Conservation (phyloP, 768 basidiomycete species). For the Macrolepiota fuliginosa region DNA sequence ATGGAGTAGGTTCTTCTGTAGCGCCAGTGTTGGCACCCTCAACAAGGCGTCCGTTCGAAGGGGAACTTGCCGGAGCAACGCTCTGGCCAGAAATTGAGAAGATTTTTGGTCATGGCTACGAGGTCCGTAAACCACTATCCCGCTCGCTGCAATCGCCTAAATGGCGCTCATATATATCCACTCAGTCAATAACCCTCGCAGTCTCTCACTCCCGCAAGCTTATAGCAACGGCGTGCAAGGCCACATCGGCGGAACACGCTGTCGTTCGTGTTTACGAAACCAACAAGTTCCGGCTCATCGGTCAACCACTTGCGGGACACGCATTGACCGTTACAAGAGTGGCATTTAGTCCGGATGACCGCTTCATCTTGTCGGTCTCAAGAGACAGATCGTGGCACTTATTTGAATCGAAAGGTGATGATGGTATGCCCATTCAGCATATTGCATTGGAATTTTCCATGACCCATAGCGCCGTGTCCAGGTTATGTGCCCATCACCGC, state of each 20-base stretch:
- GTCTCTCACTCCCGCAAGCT: slow-evolving; percentile 67
- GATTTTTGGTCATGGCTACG: slow-evolving; percentile 96
- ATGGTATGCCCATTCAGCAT: slow-evolving; percentile 30
- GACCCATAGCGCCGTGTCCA: slow-evolving; percentile 18
- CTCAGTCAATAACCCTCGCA: slow-evolving; percentile 78
- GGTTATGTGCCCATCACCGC: slow-evolving; percentile 64
- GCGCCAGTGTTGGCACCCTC: slow-evolving; percentile 23
- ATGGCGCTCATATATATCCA: not conserved
- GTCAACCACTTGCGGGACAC: slow-evolving; percentile 79
- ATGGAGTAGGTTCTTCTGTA: slow-evolving; percentile 16
- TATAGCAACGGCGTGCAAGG: slow-evolving; percentile 89
- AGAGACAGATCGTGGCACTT: slow-evolving; percentile 92
- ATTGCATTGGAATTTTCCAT: not conserved
- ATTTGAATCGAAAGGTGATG: slow-evolving; percentile 48
- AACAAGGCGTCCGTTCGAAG: slow-evolving; percentile 75
- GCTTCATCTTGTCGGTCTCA: slow-evolving; percentile 77
- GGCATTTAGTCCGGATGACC: slow-evolving; percentile 85
- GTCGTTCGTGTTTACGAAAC: slow-evolving; percentile 82
- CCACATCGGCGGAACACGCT: slow-evolving; percentile 86
- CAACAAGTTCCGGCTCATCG: slow-evolving; percentile 64
- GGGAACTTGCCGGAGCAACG: slow-evolving; percentile 82
- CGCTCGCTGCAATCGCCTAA: not conserved
- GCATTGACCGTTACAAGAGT: slow-evolving; percentile 87
- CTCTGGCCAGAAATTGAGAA: slow-evolving; percentile 98
- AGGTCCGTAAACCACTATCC: slow-evolving; percentile 47